Evolutionary conservation across 1,284 basidiomycete genomes (phyloP).

Genomic region (Rhodotorula mucilaginosa): DNA sequence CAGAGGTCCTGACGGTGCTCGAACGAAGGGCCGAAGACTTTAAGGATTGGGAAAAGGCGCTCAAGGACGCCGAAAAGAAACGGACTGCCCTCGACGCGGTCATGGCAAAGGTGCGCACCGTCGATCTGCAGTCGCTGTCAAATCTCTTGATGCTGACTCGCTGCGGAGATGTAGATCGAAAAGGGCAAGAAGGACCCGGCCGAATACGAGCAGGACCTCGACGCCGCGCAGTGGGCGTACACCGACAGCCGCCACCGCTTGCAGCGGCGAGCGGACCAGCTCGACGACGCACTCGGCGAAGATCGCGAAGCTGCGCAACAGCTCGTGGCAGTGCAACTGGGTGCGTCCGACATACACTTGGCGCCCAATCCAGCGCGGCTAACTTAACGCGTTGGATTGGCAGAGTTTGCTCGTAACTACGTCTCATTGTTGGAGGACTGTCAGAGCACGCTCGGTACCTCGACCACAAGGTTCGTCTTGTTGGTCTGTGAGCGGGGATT

Average conservation of each 20-base stretch:
- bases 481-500: fast-evolving
- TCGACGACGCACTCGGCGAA: not conserved
- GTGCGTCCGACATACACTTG: not conserved
- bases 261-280: not conserved
- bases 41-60: conserved; percentile 11
- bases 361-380: not conserved
- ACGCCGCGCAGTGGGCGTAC: conserved; percentile 17
- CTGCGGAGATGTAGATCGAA: not conserved
- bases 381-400: not conserved
- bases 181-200: conserved; percentile 26
- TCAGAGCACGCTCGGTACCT: too few relatives aligned
- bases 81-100: conserved; percentile 8
- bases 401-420: conserved; percentile 11
- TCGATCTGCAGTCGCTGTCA: not conserved
- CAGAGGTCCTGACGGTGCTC: not conserved
- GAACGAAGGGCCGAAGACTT: conserved; percentile 6
- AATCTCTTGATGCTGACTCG: not conserved
- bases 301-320: conserved; percentile 5
- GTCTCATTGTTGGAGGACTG: not conserved
- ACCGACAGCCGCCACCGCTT: conserved; percentile 8
- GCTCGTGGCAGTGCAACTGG: conserved; percentile 13
- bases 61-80: conserved; percentile 30
- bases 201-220: conserved; percentile 28
- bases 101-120: conserved; percentile 16
- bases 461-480: not conserved